A percentile compares a stretch with the other conserved stretches of the same genome.
Evolutionary conservation across 1,139 yeast genomes (phyloP).

Genomic region (Taiozyma onychis): DNA sequence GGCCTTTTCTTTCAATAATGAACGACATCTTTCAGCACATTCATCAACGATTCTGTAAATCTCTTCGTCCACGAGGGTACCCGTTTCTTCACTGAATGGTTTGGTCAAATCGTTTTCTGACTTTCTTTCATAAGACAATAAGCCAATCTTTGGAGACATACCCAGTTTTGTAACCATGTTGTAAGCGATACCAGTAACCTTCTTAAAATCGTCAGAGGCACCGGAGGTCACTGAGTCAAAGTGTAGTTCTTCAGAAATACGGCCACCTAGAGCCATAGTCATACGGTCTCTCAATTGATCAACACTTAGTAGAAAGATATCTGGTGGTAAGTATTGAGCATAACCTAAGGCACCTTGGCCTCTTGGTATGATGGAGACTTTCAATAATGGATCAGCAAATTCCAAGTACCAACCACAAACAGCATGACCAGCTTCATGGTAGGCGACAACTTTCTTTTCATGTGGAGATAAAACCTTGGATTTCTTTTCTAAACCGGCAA

Average conservation of each 20-base stretch:
- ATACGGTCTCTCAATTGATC: slow-evolving; percentile 81
- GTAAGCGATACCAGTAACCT: slow-evolving; percentile 92
- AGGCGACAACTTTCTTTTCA: slow-evolving; percentile 87
- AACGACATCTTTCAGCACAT: slow-evolving; percentile 66
- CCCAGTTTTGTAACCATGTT: slow-evolving; percentile 91
- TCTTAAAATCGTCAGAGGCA: slow-evolving; percentile 93
- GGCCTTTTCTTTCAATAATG: slow-evolving; percentile 62
- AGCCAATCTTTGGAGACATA: slow-evolving; percentile 82
- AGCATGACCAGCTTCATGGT: slow-evolving; percentile 98
- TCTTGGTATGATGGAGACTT: slow-evolving; percentile 94
- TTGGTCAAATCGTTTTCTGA: slow-evolving; percentile 68
- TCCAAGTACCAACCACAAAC: slow-evolving; percentile 94
- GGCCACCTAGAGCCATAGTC: slow-evolving; percentile 96
- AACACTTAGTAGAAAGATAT: slow-evolving; percentile 73
- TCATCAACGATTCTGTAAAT: slow-evolving; percentile 75
- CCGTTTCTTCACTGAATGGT: slow-evolving; percentile 89
- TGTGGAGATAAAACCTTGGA: slow-evolving; percentile 75
- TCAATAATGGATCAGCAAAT: slow-evolving; percentile 86
- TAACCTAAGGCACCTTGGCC: slow-evolving; percentile 98
- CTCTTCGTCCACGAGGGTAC: slow-evolving; percentile 73
- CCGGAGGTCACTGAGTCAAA: slow-evolving; percentile 90
- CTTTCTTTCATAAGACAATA: slow-evolving; percentile 46
- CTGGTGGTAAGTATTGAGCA: slow-evolving; percentile 95
- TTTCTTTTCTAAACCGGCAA: slow-evolving; percentile 93
- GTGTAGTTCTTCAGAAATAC: slow-evolving; percentile 91